Conservation (phyloP, 2,329 filamentous ascomycete genomes). For the Ascochyta fabae region DNA sequence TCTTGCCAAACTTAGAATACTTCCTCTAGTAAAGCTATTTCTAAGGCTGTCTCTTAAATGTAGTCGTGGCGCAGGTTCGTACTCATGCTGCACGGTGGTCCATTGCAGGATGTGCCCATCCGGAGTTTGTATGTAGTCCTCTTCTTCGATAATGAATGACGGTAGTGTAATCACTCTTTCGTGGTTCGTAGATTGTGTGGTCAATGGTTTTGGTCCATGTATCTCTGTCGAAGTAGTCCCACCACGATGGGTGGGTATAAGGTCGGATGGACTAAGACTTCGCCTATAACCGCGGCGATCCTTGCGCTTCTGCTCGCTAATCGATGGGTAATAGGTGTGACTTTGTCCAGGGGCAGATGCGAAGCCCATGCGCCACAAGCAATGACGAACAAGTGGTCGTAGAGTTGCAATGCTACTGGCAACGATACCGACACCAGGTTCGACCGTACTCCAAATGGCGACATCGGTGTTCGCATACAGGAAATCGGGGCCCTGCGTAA, state of each 20-base stretch:
- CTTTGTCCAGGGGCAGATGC: conserved; percentile 24
- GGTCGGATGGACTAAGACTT: conserved; percentile 26
- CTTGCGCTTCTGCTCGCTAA: conserved; percentile 19
- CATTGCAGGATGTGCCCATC: conserved; percentile 26
- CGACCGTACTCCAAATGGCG: conserved; percentile 47
- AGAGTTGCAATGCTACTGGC: conserved; percentile 58
- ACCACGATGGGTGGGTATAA: conserved; percentile 20
- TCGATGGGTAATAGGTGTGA: conserved; percentile 16
- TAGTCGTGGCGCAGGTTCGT: conserved; percentile 25
- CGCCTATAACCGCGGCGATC: conserved; percentile 29
- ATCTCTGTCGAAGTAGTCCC: conserved; percentile 22
- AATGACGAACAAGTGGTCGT: conserved; percentile 54
- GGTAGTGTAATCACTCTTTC: conserved; percentile 9
- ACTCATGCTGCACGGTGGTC: conserved; percentile 26
- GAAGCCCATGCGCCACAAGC: conserved; percentile 31
- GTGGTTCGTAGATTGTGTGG: background rate
- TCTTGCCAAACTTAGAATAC: conserved; percentile 24
- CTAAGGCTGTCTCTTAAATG: conserved; percentile 30
- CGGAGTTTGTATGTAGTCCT: conserved; percentile 1
- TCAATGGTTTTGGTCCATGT: conserved; percentile 8
- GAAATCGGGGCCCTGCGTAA: conserved; percentile 50
- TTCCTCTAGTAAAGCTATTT: conserved; percentile 29
- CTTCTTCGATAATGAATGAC: conserved; percentile 8
- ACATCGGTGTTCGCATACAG: conserved; percentile 52
- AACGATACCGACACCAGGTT: conserved; percentile 49